Conservation (phyloP, 192 early-diverging fungal genomes). For the Funneliformis mosseae region DNA sequence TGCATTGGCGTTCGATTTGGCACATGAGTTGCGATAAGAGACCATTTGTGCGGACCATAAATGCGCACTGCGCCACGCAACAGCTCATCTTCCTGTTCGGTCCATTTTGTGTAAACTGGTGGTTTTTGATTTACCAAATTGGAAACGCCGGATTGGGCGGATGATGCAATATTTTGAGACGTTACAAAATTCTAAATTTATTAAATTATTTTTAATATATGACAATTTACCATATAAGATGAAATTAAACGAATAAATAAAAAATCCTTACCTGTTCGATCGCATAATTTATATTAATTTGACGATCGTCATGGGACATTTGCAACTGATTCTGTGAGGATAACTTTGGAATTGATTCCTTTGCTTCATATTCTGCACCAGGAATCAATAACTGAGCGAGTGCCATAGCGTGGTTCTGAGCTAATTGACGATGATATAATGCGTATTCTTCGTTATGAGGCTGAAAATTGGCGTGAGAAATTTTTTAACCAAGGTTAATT, state of each 20-base stretch:
- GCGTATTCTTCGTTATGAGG: background rate
- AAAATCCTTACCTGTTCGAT: background rate
- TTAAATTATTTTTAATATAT: background rate
- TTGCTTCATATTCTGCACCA: background rate
- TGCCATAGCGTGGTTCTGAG: background rate
- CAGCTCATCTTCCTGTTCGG: conserved; percentile 48
- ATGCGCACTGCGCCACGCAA: conserved; percentile 41
- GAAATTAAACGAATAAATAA: background rate
- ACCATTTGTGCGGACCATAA: conserved; percentile 54
- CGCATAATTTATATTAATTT: background rate
- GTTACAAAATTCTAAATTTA: background rate
- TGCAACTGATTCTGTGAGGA: background rate
- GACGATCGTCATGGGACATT: background rate
- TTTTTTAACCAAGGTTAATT: background rate
- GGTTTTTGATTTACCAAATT: conserved; percentile 37
- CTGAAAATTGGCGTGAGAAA: background rate
- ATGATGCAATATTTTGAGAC: background rate
- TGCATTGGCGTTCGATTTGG: conserved; percentile 57
- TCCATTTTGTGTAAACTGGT: conserved; percentile 52
- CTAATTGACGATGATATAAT: conserved; percentile 2
- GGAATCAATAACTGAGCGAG: background rate
- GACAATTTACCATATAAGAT: background rate
- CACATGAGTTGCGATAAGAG: conserved; percentile 50
- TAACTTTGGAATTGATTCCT: background rate
- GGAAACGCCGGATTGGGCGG: background rate